Base-by-base conservation (phyloP, 257 asterid genomes). In the Jasminum sambac region DNA sequence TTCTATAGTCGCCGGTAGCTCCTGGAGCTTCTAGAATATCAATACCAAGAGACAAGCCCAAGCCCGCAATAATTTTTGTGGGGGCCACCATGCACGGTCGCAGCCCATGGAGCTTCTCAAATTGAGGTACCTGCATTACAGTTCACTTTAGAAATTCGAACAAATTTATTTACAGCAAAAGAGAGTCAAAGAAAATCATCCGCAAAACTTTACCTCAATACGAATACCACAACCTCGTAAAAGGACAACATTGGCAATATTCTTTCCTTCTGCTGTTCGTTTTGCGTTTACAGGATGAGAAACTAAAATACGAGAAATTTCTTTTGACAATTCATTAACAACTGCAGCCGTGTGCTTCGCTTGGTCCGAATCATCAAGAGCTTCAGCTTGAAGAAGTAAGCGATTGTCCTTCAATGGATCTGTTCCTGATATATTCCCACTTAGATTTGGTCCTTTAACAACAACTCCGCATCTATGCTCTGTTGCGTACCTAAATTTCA, bases 391-490 rank as follows among this genome's bases (percentile, higher is more conserved):
- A 75, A 95, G 78, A 71, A 89, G 95, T 67, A 87, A 80, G 50
- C 96, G 89, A 67, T 91, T 91, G 79, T 95, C 99, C 82, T 95
- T 95, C 85, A 95, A 74, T 13, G 98, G 99, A 55, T 95, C 99
- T 13, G 97, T 95, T 70, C 99, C 99, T 9, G 98, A 88, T 84
- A 95, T 89, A 76, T 91, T 89, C 76, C 99, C 99, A 81, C 98
- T 89, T 80, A 95, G 79, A 11, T 89, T 91, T 71, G 98, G 98
- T 37, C 99, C 99, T 86, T 95, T 95, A 41, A 95, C 98, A 77
- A 95, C 99, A 66, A 95, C 98, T 14, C 99, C 98, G 79, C 98
- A 95, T 80, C 99, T 89, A 78, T 95, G 99, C 90, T 95, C 99
- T 23, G 98, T 91, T 61, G 99, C 98, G 84, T 91, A 95, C 90